Base-by-base conservation (phyloP, 2,329 filamentous ascomycete species). In the Dactylellina drechsleri region DNA sequence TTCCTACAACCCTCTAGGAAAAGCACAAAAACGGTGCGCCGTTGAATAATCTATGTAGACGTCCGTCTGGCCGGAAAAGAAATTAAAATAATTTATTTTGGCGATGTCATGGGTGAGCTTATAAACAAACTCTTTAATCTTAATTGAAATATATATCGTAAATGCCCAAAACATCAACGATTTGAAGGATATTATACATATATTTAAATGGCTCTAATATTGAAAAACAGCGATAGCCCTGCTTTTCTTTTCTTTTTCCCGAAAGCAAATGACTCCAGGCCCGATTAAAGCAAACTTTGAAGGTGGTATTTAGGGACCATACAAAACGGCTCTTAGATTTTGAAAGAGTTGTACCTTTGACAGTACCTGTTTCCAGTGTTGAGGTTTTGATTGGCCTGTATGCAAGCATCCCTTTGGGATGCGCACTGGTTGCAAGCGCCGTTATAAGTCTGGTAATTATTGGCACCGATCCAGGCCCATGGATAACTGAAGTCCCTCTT, bases 231-330 rank as follows among this genome's bases (percentile, higher is more conserved):
- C n/a, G 7, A 49, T 26, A 4, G 36, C 41, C 57, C 16, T 49
- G 40, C 16, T 54, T 26, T 58, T 53, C 54, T 66, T 36, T 36
- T 10, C 10, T 36, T 36, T 36, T 36, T 10, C 10, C 31, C 36
- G 70, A 74, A 74, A 66, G 20, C 60, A 74, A 61, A 58, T 66
- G 67, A 72, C 67, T 72, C 70, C 70, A 62, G 62, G 64, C 62
- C 70, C 70, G 50, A 66, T 73, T 50, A 73, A 41, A 41, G 43
- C 56, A 70, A 50, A 50, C 23, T 49, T 23, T 43, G 59, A 26
- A 8, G 31, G 28, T 31, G 26, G 7, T 40, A 40, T 53, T 31
- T 54, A 7, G 62, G 18, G 28, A 26, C 45, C 26, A 45, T 16
- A 53, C 23, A 62, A 47, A 40, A 4, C 13, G 43, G 43, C 15